Conservation (phyloP, 306 rosid genomes). For the Begonia peltatifolia region DNA sequence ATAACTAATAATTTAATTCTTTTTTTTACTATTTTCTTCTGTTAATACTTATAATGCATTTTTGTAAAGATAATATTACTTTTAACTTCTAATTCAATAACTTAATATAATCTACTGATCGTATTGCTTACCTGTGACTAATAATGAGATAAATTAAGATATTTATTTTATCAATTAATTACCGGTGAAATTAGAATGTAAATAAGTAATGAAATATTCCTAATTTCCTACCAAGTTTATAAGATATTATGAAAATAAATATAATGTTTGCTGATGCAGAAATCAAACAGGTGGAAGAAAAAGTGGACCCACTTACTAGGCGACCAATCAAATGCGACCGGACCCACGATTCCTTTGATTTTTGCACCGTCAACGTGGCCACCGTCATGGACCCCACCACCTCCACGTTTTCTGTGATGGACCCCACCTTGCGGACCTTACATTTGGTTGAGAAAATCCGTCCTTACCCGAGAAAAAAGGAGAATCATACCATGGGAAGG, state of each 20-base stretch:
- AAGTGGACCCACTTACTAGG: not conserved
- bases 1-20: not conserved
- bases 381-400: conserved; percentile 24
- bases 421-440: not conserved
- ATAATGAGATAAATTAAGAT: too few species aligned
- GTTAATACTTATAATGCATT: too few species aligned
- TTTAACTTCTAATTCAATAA: too few species aligned
- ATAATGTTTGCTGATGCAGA: not conserved
- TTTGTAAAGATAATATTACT: too few species aligned
- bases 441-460: conserved; percentile 15
- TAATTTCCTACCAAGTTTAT: too few species aligned
- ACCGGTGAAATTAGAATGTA: too few species aligned
- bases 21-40: too few species aligned
- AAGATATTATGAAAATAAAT: not conserved
- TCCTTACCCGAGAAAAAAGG: conserved; percentile 27
- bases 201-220: too few species aligned
- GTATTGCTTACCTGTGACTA: too few species aligned
- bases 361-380: conserved; percentile 21
- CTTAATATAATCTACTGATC: too few species aligned
- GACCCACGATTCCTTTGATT: conserved; percentile 19
- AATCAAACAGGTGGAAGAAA: not conserved
- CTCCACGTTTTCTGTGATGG: conserved; percentile 19
- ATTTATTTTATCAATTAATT: too few species aligned
- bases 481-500: conserved; percentile 10
- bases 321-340: conserved; percentile 24